Evolutionary conservation across 352 stramenopile genomes (phyloP).

Genomic region (Phytophthora citrophthora): DNA sequence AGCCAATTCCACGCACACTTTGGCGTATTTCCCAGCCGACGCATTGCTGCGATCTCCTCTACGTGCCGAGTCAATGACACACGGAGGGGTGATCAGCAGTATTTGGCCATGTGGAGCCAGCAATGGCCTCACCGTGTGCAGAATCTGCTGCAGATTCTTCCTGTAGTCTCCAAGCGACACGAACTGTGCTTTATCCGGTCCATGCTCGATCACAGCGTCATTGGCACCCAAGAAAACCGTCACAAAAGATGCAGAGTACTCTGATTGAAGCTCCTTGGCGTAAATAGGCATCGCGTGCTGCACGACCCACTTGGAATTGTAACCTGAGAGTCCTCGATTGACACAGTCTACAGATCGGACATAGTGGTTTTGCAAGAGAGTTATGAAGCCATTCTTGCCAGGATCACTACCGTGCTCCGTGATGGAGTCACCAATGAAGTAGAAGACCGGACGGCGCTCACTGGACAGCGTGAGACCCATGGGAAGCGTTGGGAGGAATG

Average conservation of each 20-base stretch:
- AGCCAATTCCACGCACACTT: conserved; percentile 49
- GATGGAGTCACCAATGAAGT: conserved; percentile 73
- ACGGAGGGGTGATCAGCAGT: conserved; percentile 43
- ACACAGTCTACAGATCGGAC: conserved; percentile 60
- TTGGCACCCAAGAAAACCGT: conserved; percentile 71
- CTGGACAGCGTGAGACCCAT: conserved; percentile 32
- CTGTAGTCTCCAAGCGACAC: conserved; percentile 55
- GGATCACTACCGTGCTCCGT: conserved; percentile 51
- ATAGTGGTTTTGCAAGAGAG: conserved; percentile 53
- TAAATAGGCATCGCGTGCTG: conserved; percentile 40
- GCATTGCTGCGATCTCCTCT: conserved; percentile 53
- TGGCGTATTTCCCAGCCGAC: conserved; percentile 52
- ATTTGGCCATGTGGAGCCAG: conserved; percentile 31
- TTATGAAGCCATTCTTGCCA: conserved; percentile 49
- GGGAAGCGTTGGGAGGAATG: background rate
- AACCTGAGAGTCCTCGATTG: conserved; percentile 63
- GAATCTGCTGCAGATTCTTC: conserved; percentile 45
- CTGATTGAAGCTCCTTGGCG: conserved; percentile 38
- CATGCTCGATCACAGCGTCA: conserved; percentile 53
- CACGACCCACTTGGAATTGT: conserved; percentile 65
- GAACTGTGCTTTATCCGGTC: conserved; percentile 44
- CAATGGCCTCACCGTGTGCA: conserved; percentile 33
- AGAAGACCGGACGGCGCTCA: conserved; percentile 44
- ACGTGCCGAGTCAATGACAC: conserved; percentile 47
- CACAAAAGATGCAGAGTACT: conserved; percentile 45